phyloP scores from a whole-genome alignment of 1,139 yeast genomes.

The Debaryomyces fabryi region DNA sequence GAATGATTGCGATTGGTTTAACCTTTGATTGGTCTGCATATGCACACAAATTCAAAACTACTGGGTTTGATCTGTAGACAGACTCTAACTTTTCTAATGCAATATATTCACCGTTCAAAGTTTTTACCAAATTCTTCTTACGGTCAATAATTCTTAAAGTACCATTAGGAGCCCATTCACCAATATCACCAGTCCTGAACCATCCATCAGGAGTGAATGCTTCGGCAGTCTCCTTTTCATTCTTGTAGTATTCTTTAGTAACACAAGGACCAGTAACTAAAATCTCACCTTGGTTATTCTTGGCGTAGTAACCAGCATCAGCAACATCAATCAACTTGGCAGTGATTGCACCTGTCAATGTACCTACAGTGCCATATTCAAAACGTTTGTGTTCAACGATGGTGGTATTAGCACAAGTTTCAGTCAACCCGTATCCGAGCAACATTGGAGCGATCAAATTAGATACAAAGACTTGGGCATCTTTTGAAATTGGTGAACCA shows the following conservation, averaged over 20 bases:
- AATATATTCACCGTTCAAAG: conserved; percentile 95
- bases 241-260: conserved; percentile 76
- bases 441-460: conserved; percentile 85
- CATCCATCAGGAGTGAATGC: conserved; percentile 87
- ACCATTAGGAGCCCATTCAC: conserved; percentile 87
- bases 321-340: conserved; percentile 88
- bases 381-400: conserved; percentile 66
- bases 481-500: conserved; percentile 87
- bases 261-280: conserved; percentile 77
- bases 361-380: conserved; percentile 79
- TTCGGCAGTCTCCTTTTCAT: conserved; percentile 75
- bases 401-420: conserved; percentile 88
- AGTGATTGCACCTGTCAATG: conserved; percentile 79
- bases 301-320: conserved; percentile 91
- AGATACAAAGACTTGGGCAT: conserved; percentile 83
- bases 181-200: conserved; percentile 98
- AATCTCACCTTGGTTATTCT: conserved; percentile 92
- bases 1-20: conserved; percentile 89
- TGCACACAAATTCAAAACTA: conserved; percentile 82
- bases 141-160: conserved; percentile 86
- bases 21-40: conserved; percentile 87
- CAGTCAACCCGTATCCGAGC: conserved; percentile 96
- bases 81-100: conserved; percentile 93
- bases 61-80: conserved; percentile 78
- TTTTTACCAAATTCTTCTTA: conserved; percentile 94